phyloP scores from a whole-genome alignment of 441 rosid genomes.

The Rhodomyrtus psidioides region DNA sequence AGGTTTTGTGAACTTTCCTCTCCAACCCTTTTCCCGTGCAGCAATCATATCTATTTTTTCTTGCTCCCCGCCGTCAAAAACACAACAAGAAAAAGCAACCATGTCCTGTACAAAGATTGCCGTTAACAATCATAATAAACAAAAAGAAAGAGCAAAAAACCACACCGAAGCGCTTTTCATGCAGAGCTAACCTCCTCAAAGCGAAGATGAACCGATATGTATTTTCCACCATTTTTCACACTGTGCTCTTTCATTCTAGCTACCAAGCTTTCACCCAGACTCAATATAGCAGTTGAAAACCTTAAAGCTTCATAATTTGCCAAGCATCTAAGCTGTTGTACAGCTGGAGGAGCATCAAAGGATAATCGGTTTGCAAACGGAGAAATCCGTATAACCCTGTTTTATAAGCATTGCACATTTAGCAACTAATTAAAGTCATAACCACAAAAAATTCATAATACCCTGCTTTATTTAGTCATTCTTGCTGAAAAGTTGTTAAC shows the following conservation, averaged over 20 bases:
- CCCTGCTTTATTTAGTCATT: background rate
- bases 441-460: background rate
- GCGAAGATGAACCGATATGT: slow-evolving; percentile 96
- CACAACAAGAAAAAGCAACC: slow-evolving; percentile 99
- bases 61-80: slow-evolving; percentile 91
- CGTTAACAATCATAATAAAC: background rate
- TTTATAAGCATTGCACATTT: background rate
- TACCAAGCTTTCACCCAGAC: slow-evolving; percentile 73
- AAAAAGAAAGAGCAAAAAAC: background rate
- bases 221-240: slow-evolving; percentile 66
- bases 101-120: slow-evolving; percentile 60
- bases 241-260: slow-evolving; percentile 93
- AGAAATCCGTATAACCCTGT: slow-evolving; percentile 96
- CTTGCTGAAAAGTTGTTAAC: background rate
- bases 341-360: slow-evolving; percentile 89
- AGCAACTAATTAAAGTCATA: slow-evolving; percentile 1
- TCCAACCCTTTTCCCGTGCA: slow-evolving; percentile 99
- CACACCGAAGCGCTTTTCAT: background rate
- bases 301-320: slow-evolving; percentile 90
- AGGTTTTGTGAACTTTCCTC: slow-evolving; percentile 96
- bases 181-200: slow-evolving; percentile 83
- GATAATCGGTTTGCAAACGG: slow-evolving; percentile 99
- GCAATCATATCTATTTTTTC: slow-evolving; percentile 86
- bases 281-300: slow-evolving; percentile 71
- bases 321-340: slow-evolving; percentile 92